Conservation (phyloP, 2,329 filamentous ascomycete genomes). For the Calonectria multiphialidica region DNA sequence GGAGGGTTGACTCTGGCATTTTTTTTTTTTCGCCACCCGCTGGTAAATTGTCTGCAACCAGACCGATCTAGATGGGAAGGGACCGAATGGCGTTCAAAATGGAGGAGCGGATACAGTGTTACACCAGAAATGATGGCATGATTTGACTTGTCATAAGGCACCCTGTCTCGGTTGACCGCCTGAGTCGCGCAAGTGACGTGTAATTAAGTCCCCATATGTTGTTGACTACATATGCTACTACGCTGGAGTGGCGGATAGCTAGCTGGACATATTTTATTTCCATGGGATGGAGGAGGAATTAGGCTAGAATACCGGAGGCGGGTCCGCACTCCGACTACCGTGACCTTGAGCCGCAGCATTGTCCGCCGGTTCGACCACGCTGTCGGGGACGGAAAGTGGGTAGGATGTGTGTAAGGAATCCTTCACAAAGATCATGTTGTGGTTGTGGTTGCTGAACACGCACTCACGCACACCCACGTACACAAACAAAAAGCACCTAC, state of each 20-base stretch:
- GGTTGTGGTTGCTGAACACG: neutral
- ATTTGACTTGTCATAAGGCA: slow-evolving; percentile 23
- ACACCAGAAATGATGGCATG: slow-evolving; percentile 23
- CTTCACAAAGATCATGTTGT: neutral
- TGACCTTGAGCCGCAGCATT: slow-evolving; percentile 5
- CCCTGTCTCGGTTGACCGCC: slow-evolving; percentile 22
- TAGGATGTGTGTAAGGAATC: neutral
- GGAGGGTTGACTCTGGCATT: neutral
- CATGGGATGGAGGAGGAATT: neutral
- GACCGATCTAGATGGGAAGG: slow-evolving; percentile 12
- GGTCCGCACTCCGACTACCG: neutral
- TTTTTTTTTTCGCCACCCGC: neutral
- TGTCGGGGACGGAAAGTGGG: neutral
- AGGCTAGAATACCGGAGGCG: neutral
- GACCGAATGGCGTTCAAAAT: slow-evolving; percentile 10
- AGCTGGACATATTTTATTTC: neutral
- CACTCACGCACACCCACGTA: neutral
- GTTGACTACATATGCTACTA: slow-evolving; percentile 1
- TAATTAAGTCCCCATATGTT: slow-evolving; percentile 1
- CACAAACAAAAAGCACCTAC: neutral
- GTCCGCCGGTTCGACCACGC: neutral
- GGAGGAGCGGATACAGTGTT: slow-evolving; percentile 20
- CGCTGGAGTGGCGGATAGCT: slow-evolving; percentile 10
- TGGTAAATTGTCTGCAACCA: neutral
- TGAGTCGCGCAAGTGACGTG: slow-evolving; percentile 37